Evolutionary conservation across 805 yeast species (phyloP), one percentile per base, ranked within the genome.

Genomic region (Lipomyces yamanashiensis): DNA sequence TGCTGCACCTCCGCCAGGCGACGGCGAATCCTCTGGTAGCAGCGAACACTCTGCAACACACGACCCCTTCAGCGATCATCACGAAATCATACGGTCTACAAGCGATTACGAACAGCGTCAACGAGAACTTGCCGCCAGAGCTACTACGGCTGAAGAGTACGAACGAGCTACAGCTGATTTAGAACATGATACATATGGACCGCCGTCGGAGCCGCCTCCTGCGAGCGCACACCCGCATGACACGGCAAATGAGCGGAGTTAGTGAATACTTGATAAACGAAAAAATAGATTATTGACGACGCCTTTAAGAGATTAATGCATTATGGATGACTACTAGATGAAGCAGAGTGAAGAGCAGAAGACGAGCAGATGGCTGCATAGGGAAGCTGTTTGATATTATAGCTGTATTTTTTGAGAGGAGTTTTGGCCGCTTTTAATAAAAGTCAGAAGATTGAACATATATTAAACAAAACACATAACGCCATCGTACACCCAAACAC

Each of bases 141-240:
- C 59, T 8, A 34, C 59, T 8, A 36, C 59, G 33, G 59, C 44
- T 2, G 58, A 43, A 33, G 50, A 54, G 28, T 54, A 54, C n/a
- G 58, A 44, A 21, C 45, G 53, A 34, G 17, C n/a, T 8, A 45
- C 59, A 2, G 45, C 41, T 10, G 51, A 47, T 13, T 34, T 33
- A 9, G 48, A 48, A 3, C 48, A 40, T 28, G 23, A 19, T 15
- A 19, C 12, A 10, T 48, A 56, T 40, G 43, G 45, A 10, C 58
- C 58, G 13, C 57, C 57, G 17, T 33, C 51, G 7, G 50, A 43
- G 4, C 15, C 58, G 7, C 51, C 51, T 36, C 58, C 58, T 2
- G 33, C 41, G 15, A 13, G 10, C 23, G 19, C 33, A 28, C 28
- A 28, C n/a, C 34, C 40, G 48, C 57, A 15, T 2, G 17, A 53